These are phyloP conservation scores for Cardamine resedifolia DNA, from an alignment of 345 rosid genomes.

Conservation along the genomic window DNA sequence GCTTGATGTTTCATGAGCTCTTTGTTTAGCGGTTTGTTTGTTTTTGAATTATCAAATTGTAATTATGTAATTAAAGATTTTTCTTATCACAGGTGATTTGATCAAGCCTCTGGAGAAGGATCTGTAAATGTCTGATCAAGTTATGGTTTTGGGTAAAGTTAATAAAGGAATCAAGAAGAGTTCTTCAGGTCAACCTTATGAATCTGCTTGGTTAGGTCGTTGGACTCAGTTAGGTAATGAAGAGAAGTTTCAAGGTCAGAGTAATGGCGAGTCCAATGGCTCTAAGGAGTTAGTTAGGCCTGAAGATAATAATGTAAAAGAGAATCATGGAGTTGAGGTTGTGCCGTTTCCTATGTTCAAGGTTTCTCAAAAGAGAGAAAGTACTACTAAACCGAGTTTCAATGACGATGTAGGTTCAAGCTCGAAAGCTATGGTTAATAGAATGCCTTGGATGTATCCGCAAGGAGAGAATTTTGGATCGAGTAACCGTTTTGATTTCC, in stretches of 20 bases:
- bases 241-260: slow-evolving; percentile 10
- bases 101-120: slow-evolving; percentile 6
- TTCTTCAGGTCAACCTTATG: slow-evolving; percentile 39
- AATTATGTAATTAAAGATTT: background rate
- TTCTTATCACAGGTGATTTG: slow-evolving; percentile 23
- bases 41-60: background rate
- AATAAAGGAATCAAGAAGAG: slow-evolving; percentile 31
- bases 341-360: slow-evolving; percentile 33
- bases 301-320: slow-evolving; percentile 15
- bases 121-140: slow-evolving; percentile 32
- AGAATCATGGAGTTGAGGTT: slow-evolving; percentile 23
- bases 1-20: slow-evolving; percentile 9
- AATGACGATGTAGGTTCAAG: slow-evolving; percentile 43
- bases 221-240: slow-evolving; percentile 37
- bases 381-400: slow-evolving; percentile 10
- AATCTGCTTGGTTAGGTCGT: slow-evolving; percentile 70
- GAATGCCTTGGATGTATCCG: slow-evolving; percentile 29
- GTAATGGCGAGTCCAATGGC: background rate
- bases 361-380: slow-evolving; percentile 32
- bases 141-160: slow-evolving; percentile 26
- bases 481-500: slow-evolving; percentile 35
- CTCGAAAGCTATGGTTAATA: slow-evolving; percentile 43
- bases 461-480: slow-evolving; percentile 27
- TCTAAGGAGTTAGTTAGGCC: slow-evolving; percentile 13
- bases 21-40: background rate